Evolutionary conservation across 768 basidiomycete species (phyloP), one percentile per base, ranked within the genome.

Genomic region (Calocybe indica): DNA sequence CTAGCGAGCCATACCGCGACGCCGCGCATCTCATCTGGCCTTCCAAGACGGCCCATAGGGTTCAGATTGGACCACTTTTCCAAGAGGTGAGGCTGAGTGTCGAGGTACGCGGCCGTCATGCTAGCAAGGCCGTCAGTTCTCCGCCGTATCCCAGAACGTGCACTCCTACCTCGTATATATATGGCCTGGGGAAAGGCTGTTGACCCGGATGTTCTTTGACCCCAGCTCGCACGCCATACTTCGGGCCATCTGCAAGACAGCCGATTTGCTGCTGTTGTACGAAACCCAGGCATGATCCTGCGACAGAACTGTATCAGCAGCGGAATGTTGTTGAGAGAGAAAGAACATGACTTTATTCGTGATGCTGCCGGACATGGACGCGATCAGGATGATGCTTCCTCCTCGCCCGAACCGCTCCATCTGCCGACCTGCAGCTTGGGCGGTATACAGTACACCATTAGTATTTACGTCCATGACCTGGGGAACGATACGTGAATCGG

Each of bases 201-300:
- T 90, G 49, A 88, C 85, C 3, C 88, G 74, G 43, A 90, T 88
- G 2, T 71, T 65, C 60, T 80, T 68, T 33, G 58, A 65, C 1
- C 84, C 88, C 1, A 90, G 73, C 58, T 90, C 87, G 58, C 85
- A 88, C 3, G 87, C 87, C 85, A 90, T 83, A 61, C 83, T 87
- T 37, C 88, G 78, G 5, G 72, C 80, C 85, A 88, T 88, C 64
- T 90, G 87, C 37, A 88, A 63, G 12, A 90, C 85, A 5, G 81
- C 87, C 1, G 82, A 78, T 64, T 90, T 90, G 67, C 82, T 85
- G 41, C 77, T 73, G 63, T 88, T 88, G 66, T 89, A 89, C 10
- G 83, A 77, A 43, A 82, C 75, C 85, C 83, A 88, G 1, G 80
- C 76, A 54, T 86, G 83, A 53, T 80, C 85, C 87, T 59, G 38